Evolutionary conservation across 176 grass and related monocot species (phyloP).

Genomic region (Aegilops speltoides): DNA sequence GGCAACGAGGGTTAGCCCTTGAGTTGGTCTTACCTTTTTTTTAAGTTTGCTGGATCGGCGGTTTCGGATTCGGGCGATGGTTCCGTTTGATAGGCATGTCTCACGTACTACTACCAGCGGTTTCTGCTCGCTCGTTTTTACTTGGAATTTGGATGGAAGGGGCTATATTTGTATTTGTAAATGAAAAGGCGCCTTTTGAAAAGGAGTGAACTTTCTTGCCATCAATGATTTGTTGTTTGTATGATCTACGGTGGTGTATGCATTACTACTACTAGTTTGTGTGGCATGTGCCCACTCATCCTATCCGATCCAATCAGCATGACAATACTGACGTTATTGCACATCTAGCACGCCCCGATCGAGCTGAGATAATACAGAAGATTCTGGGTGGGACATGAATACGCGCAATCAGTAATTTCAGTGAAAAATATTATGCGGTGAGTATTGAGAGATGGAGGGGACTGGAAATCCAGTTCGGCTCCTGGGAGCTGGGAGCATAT

Average conservation of each 20-base stretch:
- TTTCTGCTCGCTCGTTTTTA: background rate
- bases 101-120: background rate
- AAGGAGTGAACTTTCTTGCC: background rate
- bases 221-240: background rate
- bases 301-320: background rate
- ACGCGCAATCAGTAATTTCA: no score
- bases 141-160: background rate
- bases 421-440: no score
- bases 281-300: background rate
- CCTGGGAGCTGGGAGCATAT: no score
- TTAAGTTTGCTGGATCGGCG: no score
- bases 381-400: no score
- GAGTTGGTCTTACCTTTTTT: background rate
- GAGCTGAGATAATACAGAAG: background rate
- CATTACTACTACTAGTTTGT: no score
- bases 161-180: background rate
- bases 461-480: no score
- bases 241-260: no score
- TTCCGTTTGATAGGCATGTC: background rate
- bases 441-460: no score
- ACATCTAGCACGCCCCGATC: background rate
- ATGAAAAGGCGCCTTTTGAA: background rate
- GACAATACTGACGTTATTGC: background rate
- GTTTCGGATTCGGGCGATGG: background rate
- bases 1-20: no score